Conservation (phyloP, 169 alveolate genomes). For the Amoebophrya sp. region DNA sequence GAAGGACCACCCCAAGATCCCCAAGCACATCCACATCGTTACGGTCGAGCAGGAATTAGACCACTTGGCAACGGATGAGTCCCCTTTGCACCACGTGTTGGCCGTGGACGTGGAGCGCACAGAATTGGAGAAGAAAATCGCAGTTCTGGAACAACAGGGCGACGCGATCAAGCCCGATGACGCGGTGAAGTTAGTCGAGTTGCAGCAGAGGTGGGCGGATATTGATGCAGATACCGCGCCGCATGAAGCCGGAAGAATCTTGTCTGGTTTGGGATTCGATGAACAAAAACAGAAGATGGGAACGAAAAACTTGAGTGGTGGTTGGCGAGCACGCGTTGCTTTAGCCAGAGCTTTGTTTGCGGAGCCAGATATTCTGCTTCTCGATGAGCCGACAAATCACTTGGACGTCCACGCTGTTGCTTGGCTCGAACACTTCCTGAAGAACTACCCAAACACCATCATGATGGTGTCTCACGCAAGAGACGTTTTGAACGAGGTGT, state of each 20-base stretch:
- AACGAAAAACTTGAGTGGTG: conserved; percentile 72
- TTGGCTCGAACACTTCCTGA: conserved; percentile 84
- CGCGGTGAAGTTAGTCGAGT: not conserved
- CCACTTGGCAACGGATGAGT: conserved; percentile 57
- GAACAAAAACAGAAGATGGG: conserved; percentile 55
- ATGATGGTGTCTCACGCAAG: conserved; percentile 90
- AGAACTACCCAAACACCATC: conserved; percentile 75
- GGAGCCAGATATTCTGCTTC: conserved; percentile 82
- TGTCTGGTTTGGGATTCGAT: not conserved
- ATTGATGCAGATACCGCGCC: not conserved
- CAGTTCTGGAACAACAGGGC: conserved; percentile 56
- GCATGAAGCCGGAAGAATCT: not conserved
- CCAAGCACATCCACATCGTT: conserved; percentile 74
- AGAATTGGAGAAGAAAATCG: conserved; percentile 64
- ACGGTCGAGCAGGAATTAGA: conserved; percentile 82
- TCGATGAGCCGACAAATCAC: conserved; percentile 94
- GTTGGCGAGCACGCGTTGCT: conserved; percentile 58
- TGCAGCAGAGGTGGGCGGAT: not conserved
- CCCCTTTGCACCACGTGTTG: conserved; percentile 74
- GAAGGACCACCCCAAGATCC: conserved; percentile 81
- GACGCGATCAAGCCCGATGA: not conserved
- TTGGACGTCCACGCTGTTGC: conserved; percentile 91
- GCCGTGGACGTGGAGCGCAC: conserved; percentile 84
- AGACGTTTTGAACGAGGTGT: conserved; percentile 81
- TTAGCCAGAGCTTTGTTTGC: conserved; percentile 70